Evolutionary conservation across 1,139 yeast genomes (phyloP).

Genomic region (Kurtzmaniella quercitrusa): DNA sequence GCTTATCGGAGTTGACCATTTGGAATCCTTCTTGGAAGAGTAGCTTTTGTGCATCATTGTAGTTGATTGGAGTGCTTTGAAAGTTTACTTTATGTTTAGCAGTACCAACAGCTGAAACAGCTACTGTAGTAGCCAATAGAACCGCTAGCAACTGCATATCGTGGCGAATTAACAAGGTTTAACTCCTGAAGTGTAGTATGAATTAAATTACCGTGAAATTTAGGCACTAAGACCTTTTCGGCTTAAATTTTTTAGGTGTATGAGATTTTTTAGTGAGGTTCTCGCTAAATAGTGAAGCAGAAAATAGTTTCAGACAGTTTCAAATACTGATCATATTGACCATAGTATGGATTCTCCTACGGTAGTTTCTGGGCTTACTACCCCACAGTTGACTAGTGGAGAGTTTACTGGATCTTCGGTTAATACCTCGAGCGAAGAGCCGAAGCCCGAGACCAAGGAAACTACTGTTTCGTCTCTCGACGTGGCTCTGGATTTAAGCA

Average conservation of each 20-base stretch:
- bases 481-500: slow-evolving; percentile 47
- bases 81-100: background rate
- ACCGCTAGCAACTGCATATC: background rate
- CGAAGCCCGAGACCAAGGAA: background rate
- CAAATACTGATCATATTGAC: background rate
- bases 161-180: too few relatives aligned
- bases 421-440: background rate
- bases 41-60: background rate
- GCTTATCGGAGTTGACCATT: background rate
- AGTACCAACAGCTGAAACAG: background rate
- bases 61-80: background rate
- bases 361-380: slow-evolving; percentile 6
- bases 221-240: too few relatives aligned
- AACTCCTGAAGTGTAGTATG: too few relatives aligned
- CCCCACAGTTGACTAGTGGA: slow-evolving; percentile 15
- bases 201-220: too few relatives aligned
- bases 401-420: slow-evolving; percentile 7
- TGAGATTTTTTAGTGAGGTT: too few relatives aligned
- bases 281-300: too few relatives aligned
- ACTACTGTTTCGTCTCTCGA: slow-evolving; percentile 43
- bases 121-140: background rate
- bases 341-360: background rate
- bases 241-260: too few relatives aligned
- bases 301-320: too few relatives aligned
- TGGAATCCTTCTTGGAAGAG: background rate